Evolutionary conservation across 75 land plant species (phyloP), one percentile per base, ranked within the genome.

Genomic region (Adiantum capillusveneris): DNA sequence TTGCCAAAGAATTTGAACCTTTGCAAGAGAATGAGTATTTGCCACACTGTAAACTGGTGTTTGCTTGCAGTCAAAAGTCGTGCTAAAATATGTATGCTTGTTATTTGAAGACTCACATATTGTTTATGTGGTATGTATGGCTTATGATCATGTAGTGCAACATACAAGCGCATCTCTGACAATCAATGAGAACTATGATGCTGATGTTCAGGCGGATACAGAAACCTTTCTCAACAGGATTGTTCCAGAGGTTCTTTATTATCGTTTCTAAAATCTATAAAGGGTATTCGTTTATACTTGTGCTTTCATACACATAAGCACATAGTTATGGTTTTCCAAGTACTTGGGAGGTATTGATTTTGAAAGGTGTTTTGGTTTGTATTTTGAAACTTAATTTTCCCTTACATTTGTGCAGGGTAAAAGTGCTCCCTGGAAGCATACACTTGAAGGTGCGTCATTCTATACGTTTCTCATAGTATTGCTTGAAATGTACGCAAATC

Each of bases 131-230:
- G 17, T 0, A 37, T 20, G 1, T 25, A 17, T 9, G 39, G 59
- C 29, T 1, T 34, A n/a, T 53, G 55, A 53, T 21, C 30, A 31
- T 64, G 0, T 84, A 94, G 98, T 94, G 69, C 98, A 90, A 53
- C 96, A 94, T 41, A 94, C 98, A 7, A 94, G 98, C 84, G 96
- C 98, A 34, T 94, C 98, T 26, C 73, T 94, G 43, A 94, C 98
- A 28, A 79, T 94, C 49, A 94, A 94, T 66, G 98, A 94, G 77
- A 94, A 94, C 53, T 94, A 90, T 59, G 96, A 94, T 63, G 66
- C 81, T 6, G 98, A 94, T 90, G 98, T 94, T 54, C 84, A 73
- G 53, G 84, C 72, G 62, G 98, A 94, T 60, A 94, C 86, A 17
- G 98, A 94, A 62, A 94, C 96, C 0, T 94, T 90, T 41, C 78